A percentile compares a stretch with the other conserved stretches of the same genome.
phyloP scores from a whole-genome alignment of 805 yeast genomes.

The Candida silvicultrix region DNA sequence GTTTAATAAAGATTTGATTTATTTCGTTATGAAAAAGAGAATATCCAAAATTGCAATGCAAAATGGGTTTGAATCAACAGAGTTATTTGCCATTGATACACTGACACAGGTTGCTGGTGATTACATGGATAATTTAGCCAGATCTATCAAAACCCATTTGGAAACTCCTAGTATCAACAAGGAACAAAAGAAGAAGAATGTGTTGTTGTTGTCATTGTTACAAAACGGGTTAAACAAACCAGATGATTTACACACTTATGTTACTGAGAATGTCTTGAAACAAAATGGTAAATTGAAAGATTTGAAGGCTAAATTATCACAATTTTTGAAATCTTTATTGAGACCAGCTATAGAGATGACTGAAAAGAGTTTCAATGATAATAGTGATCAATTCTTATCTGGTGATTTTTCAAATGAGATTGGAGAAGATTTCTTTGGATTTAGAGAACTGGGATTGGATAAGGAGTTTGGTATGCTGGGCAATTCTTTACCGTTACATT shows the following conservation, averaged over 20 bases:
- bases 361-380: conserved; percentile 79
- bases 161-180: conserved; percentile 47
- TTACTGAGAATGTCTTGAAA: conserved; percentile 63
- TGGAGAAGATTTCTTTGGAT: conserved; percentile 98
- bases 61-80: conserved; percentile 83
- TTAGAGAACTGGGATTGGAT: conserved; percentile 88
- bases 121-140: conserved; percentile 68
- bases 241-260: conserved; percentile 66
- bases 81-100: conserved; percentile 69
- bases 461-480: conserved; percentile 83
- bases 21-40: conserved; percentile 58
- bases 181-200: conserved; percentile 32
- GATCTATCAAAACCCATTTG: conserved; percentile 60
- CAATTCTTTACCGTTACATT: conserved; percentile 82
- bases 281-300: conserved; percentile 67
- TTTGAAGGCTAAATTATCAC: conserved; percentile 57
- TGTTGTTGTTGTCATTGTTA: conserved; percentile 56
- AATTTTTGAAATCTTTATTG: conserved; percentile 70
- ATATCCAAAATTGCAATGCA: conserved; percentile 83
- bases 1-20: conserved; percentile 53
- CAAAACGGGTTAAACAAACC: conserved; percentile 85
- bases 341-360: conserved; percentile 72
- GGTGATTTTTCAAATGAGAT: conserved; percentile 92
- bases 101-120: conserved; percentile 80
- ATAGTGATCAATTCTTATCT: conserved; percentile 87